Percentiles rank a stretch among this genome's conserved stretches.
Evolutionary conservation across 2,329 filamentous ascomycete species (phyloP).

Genomic region (Neofusicoccum laricinum): DNA sequence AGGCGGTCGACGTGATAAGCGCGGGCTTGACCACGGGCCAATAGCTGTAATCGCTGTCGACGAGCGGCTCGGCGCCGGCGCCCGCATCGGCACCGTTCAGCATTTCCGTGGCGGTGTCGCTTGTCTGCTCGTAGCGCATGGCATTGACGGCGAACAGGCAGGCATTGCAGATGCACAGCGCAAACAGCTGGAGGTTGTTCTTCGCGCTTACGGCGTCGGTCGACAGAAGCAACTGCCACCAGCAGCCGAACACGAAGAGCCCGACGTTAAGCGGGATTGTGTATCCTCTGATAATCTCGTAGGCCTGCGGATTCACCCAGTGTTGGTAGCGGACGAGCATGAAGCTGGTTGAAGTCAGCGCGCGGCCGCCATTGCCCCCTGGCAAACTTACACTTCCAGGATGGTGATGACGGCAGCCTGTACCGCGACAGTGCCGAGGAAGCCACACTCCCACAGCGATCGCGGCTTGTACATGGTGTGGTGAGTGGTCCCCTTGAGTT

Average conservation of each 20-base stretch:
- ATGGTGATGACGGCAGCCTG: not conserved
- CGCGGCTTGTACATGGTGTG: slow-evolving; percentile 5
- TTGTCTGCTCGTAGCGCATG: slow-evolving; percentile 19
- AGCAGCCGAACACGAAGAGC: slow-evolving; percentile 20
- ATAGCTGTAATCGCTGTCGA: slow-evolving; percentile 17
- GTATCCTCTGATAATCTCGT: not conserved
- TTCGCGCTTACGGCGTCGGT: slow-evolving; percentile 22
- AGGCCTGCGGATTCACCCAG: not conserved
- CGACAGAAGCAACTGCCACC: slow-evolving; percentile 24
- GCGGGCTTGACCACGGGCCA: slow-evolving; percentile 16
- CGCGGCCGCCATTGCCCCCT: not conserved
- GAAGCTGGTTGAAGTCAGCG: not conserved
- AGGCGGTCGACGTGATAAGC: slow-evolving; percentile 3
- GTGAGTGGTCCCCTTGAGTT: not conserved
- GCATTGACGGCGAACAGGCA: slow-evolving; percentile 21
- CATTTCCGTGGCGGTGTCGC: not conserved
- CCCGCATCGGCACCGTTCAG: not conserved
- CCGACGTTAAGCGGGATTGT: not conserved
- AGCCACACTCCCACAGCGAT: not conserved
- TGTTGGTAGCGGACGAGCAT: not conserved
- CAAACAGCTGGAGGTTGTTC: slow-evolving; percentile 26
- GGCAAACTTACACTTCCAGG: not conserved
- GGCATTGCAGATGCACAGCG: slow-evolving; percentile 22
- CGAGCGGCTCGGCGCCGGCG: slow-evolving; percentile 17
- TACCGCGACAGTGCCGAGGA: not conserved